Percentiles rank a stretch among this genome's conserved stretches.
phyloP scores from a whole-genome alignment of 1,284 basidiomycete genomes.

The Sporisorium exsertum region DNA sequence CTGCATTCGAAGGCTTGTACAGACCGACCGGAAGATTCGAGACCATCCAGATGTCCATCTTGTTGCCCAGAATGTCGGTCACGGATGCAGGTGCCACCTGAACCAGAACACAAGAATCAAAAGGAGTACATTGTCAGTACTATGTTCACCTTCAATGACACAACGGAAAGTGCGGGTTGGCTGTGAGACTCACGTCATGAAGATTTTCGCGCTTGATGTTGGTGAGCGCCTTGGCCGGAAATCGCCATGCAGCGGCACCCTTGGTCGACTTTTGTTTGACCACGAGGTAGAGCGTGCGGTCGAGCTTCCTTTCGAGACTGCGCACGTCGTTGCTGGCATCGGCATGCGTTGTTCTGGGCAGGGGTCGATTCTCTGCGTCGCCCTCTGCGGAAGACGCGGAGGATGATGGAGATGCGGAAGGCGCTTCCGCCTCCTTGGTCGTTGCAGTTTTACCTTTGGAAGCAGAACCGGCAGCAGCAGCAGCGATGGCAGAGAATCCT shows the following conservation, averaged over 20 bases:
- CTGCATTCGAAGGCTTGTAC: conserved; percentile 18
- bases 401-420: background rate
- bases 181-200: conserved; percentile 20
- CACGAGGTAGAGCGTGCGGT: conserved; percentile 87
- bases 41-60: conserved; percentile 67
- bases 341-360: conserved; percentile 72
- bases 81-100: conserved; percentile 50
- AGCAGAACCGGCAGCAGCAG: conserved; percentile 7
- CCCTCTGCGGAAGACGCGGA: conserved; percentile 15
- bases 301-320: conserved; percentile 83
- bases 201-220: conserved; percentile 39
- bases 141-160: background rate
- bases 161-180: background rate
- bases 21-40: conserved; percentile 63
- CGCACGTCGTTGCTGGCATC: conserved; percentile 76
- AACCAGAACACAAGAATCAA: background rate
- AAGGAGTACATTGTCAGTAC: background rate
- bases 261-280: conserved; percentile 72
- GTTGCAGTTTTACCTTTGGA: conserved; percentile 19
- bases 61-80: conserved; percentile 46
- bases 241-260: conserved; percentile 35
- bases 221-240: conserved; percentile 49
- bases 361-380: conserved; percentile 71
- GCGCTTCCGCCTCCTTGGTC: conserved; percentile 13
- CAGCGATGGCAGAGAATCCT: conserved; percentile 41